Conservation (phyloP, 495 filamentous ascomycete species). For the Saxispiralis lemnorum region DNA sequence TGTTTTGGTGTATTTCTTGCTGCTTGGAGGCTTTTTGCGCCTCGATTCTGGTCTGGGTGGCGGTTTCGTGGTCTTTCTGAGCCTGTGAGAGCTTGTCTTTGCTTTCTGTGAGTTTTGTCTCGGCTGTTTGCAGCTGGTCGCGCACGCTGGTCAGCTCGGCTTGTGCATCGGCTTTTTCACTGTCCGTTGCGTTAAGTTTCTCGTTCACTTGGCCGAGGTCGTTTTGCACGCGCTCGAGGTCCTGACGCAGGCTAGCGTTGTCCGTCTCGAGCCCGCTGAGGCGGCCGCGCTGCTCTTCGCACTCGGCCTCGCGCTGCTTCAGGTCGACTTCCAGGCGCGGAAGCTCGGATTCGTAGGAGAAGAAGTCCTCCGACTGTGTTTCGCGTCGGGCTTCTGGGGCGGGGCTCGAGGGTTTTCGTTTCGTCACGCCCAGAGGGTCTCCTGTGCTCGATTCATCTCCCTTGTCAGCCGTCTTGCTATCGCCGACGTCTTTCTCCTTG, state of each 20-base stretch:
- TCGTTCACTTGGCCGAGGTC: slow-evolving; percentile 9
- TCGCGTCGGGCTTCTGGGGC: slow-evolving; percentile 1
- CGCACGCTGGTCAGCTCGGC: slow-evolving; percentile 11
- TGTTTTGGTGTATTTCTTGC: slow-evolving; percentile 32
- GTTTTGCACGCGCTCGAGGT: slow-evolving; percentile 1
- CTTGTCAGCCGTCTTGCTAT: not conserved
- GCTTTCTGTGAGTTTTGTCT: too few species aligned
- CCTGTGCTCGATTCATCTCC: slow-evolving; percentile 1
- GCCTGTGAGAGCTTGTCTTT: slow-evolving; percentile 18
- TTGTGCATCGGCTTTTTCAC: not conserved
- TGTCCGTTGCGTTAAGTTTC: slow-evolving; percentile 10
- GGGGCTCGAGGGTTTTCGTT: not conserved
- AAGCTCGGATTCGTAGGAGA: slow-evolving; percentile 68
- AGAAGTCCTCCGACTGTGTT: slow-evolving; percentile 42
- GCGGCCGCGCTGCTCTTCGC: slow-evolving; percentile 10
- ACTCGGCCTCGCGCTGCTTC: slow-evolving; percentile 17
- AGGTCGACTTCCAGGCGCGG: slow-evolving; percentile 33
- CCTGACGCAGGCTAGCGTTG: slow-evolving; percentile 6
- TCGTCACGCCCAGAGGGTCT: slow-evolving; percentile 7
- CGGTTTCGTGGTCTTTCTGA: slow-evolving; percentile 9
- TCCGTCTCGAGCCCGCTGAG: slow-evolving; percentile 12
- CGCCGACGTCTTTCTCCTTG: slow-evolving; percentile 12
- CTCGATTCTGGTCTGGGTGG: slow-evolving; percentile 13
- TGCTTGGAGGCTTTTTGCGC: slow-evolving; percentile 32
- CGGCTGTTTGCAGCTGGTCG: not conserved